Percentiles rank a stretch among this genome's conserved stretches.
These are phyloP conservation scores for Medicago ruthenica DNA, from an alignment of 306 rosid species.

Conservation along the genomic window DNA sequence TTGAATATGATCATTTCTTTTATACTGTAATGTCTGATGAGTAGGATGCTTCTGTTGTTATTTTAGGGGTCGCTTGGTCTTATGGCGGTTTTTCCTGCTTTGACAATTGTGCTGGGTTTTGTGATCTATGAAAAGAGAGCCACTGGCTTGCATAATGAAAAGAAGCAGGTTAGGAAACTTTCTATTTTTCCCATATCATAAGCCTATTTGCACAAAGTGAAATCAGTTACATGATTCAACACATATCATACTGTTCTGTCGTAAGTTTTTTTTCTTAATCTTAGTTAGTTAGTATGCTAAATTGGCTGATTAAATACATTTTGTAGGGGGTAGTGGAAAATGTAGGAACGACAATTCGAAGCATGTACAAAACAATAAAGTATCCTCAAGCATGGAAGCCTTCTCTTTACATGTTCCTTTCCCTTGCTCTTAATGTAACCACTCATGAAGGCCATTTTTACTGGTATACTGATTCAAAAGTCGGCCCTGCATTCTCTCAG, in stretches of 20 bases:
- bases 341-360: conserved; percentile 52
- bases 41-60: not conserved
- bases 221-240: not conserved
- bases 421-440: conserved; percentile 62
- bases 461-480: conserved; percentile 82
- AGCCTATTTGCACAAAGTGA: not conserved
- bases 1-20: not conserved
- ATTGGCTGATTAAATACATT: not conserved
- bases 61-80: conserved; percentile 67
- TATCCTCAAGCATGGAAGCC: conserved; percentile 83
- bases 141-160: conserved; percentile 37
- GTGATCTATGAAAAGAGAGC: conserved; percentile 62
- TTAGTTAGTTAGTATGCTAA: not conserved
- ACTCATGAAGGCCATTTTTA: conserved; percentile 84
- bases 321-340: conserved; percentile 50
- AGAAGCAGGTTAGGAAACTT: conserved; percentile 53
- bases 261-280: not conserved
- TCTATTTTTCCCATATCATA: not conserved
- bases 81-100: conserved; percentile 67
- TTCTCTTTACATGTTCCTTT: conserved; percentile 69
- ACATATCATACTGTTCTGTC: not conserved
- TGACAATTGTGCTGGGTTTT: conserved; percentile 64
- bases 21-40: not conserved
- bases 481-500: conserved; percentile 88
- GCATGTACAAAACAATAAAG: conserved; percentile 62